Evolutionary conservation across 495 filamentous ascomycete genomes (phyloP), one percentile per base, ranked within the genome.

Genomic region (Peziza echinospora): DNA sequence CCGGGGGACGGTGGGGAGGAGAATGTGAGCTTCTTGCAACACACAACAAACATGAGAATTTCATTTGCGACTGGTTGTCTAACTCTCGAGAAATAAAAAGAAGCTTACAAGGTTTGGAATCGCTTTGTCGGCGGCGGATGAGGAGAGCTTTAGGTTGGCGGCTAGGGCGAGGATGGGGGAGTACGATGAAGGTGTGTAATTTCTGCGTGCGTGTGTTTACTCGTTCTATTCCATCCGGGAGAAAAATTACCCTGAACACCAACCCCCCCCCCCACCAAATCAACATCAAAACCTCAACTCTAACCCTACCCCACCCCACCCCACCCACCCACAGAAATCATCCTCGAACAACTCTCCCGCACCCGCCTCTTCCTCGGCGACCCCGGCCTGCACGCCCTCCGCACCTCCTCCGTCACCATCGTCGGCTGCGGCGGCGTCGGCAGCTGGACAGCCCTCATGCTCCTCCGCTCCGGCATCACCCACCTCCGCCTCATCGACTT

Each of bases 361-460:
- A 99, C 93, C 64, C 75, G 82, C 40, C 83, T 87, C 7, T 99
- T 99, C 63, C 77, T 99, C 7, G 81, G 70, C 11, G 75, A 83
- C 45, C 75, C 74, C 23, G 89, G 87, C 23, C 77, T 96, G 19
- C 64, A 66, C 1, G 77, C 77, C 51, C 72, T 99, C 26, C 82
- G 85, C 34, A 68, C 71, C 22, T 70, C 89, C 13, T 91, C 89
- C 60, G 69, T 96, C 24, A 72, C 93, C 34, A 70, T 99, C 5
- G 82, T 99, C 30, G 89, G 89, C 9, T 87, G 84, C 53, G 89
- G 89, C 46, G 89, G 89, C 23, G 89, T 99, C 6, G 89, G 89
- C 47, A 93, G 84, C 1, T 91, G 94, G 65, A 83, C 82, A 37
- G 73, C 78, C 9, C 76, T 84, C 3, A 80, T 91, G 17, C 72